Evolutionary conservation across 208 protist species (phyloP).

Genomic region (Leishmania turanica): DNA sequence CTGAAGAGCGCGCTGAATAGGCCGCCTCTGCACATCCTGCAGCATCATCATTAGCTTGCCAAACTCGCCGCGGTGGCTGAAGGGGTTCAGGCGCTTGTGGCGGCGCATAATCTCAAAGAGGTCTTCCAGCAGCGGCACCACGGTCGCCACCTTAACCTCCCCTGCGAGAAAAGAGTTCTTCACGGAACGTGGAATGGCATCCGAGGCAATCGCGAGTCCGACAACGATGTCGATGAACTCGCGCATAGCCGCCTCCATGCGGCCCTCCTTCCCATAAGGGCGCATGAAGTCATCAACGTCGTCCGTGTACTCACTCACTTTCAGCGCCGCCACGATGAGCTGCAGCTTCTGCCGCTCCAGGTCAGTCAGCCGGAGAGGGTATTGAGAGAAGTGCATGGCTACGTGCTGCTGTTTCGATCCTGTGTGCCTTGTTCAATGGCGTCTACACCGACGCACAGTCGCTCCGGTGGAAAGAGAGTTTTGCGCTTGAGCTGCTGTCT

Average conservation of each 20-base stretch:
- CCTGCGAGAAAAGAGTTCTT: conserved; percentile 60
- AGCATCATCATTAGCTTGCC: conserved; percentile 97
- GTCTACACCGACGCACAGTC: neutral
- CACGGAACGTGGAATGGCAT: conserved; percentile 57
- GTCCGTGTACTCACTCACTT: conserved; percentile 92
- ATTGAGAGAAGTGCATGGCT: conserved; percentile 21
- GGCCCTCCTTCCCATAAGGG: conserved; percentile 46
- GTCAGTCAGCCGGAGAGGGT: conserved; percentile 72
- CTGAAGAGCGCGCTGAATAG: conserved; percentile 51
- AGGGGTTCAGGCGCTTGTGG: conserved; percentile 98
- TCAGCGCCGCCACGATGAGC: conserved; percentile 81
- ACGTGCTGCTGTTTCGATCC: neutral
- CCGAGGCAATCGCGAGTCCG: conserved; percentile 79
- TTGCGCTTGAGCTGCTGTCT: neutral
- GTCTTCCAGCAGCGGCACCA: conserved; percentile 77
- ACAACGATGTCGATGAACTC: conserved; percentile 83
- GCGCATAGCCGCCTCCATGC: conserved; percentile 61
- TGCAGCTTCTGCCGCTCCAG: conserved; percentile 84
- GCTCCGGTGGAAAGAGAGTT: neutral
- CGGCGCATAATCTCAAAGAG: conserved; percentile 96
- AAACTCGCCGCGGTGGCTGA: conserved; percentile 92
- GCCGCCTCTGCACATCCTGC: conserved; percentile 87
- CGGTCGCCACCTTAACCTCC: conserved; percentile 30
- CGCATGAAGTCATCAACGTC: conserved; percentile 84
- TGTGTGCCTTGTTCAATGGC: neutral